Evolutionary conservation across 306 rosid genomes (phyloP), one percentile per base, ranked within the genome.

Genomic region (Ormosia semicastrata): DNA sequence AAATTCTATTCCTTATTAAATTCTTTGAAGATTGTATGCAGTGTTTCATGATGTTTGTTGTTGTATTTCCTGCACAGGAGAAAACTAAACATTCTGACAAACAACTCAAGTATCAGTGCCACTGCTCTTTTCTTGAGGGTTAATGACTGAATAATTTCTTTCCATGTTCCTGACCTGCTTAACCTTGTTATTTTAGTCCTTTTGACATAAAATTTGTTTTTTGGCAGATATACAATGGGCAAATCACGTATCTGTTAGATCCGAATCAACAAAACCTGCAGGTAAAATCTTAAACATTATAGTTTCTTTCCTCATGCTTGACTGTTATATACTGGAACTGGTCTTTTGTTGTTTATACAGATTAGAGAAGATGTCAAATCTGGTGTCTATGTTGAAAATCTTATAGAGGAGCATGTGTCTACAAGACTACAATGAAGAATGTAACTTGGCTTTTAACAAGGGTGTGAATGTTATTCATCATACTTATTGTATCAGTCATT

Each of bases 351-450:
- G 18, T 39, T 85, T 69, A 79, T 73, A 69, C 95, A 96, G 97
- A 90, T 94, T 59, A 87, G 99, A 83, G 99, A 96, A 91, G 99
- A 92, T 85, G 98, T 95, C 78, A 95, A 93, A 87, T 91, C 98
- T 86, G 98, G 99, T 76, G 94, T 96, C 17, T 93, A 96, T 91
- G 98, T 93, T 47, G 98, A 96, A 83, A 96, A 90, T 83, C 97
- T 96, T 39, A 93, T 91, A 4, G 99, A 92, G 89, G 88, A 96
- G 87, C 88, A 84, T 60, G 98, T 91, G 56, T 73, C 84, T 53
- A 85, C 94, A 2, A 89, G 24, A 24, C 24, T 24, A 24, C 24
- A 24, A 24, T 89, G 86, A 81, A 84, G 60, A 98, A 93, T 87
- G 95, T 94, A 76, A 84, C 88, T 66, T 90, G 77, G 83, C 94